phyloP scores from a whole-genome alignment of 306 rosid species.

The Fagus crenata region DNA sequence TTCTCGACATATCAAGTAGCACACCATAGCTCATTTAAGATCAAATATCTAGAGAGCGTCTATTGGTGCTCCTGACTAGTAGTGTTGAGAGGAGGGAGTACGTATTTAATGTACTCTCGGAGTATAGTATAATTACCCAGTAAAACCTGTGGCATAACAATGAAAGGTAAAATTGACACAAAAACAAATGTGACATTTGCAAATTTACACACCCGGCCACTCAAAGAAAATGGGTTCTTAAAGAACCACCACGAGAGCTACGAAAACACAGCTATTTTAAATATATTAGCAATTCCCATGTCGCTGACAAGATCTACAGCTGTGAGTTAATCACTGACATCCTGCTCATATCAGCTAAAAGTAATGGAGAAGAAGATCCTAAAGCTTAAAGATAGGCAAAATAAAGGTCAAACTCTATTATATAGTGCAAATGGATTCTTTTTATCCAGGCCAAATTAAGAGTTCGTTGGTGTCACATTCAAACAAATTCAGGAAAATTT shows the following conservation, averaged over 20 bases:
- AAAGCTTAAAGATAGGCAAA: not conserved
- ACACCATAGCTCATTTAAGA: no score
- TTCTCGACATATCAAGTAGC: no score
- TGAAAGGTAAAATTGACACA: not conserved
- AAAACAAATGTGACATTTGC: not conserved
- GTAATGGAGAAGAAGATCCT: not conserved
- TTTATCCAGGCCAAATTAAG: no score
- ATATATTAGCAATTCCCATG: not conserved
- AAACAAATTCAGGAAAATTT: not conserved
- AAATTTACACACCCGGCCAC: not conserved
- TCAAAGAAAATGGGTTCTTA: not conserved
- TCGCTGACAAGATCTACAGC: not conserved
- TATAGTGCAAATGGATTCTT: not conserved
- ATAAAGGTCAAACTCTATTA: not conserved
- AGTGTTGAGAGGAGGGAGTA: no score
- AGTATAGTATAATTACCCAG: no score
- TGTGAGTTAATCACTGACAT: not conserved
- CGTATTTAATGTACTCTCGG: no score
- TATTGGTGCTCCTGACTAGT: no score
- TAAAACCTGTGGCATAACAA: not conserved
- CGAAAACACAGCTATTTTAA: not conserved
- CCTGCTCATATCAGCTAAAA: not conserved
- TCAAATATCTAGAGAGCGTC: no score
- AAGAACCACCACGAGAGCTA: not conserved
- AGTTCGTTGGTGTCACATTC: no score